phyloP scores from a whole-genome alignment of 106 monocot species.

The Platanthera guangdongensis region DNA sequence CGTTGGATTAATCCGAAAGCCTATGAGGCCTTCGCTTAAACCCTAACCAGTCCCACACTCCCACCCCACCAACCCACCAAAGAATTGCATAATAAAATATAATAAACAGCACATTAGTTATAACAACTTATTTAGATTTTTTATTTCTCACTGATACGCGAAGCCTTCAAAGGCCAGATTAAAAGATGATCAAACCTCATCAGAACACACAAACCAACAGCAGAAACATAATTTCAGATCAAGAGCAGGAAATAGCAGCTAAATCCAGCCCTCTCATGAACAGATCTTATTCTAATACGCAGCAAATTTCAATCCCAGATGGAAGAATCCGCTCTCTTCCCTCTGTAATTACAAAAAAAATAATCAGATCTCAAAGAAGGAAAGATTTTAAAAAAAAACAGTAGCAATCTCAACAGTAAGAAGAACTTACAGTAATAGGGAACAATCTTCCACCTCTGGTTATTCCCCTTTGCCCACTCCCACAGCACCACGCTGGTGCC shows the following conservation, averaged over 20 bases:
- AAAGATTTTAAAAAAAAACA: background rate
- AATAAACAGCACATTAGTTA: background rate
- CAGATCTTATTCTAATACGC: background rate
- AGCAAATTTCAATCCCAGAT: background rate
- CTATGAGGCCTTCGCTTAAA: too few species aligned
- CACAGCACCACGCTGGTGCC: constrained; percentile 43
- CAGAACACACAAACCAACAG: background rate
- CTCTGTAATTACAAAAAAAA: background rate
- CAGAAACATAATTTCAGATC: background rate
- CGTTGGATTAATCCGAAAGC: too few species aligned
- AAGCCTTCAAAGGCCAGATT: background rate
- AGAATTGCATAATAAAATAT: too few species aligned
- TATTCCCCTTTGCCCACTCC: constrained; percentile 45
- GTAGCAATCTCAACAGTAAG: background rate
- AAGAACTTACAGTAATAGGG: constrained; percentile 16
- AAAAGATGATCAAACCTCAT: background rate
- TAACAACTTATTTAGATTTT: background rate
- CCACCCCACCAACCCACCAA: too few species aligned
- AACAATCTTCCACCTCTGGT: constrained; percentile 52
- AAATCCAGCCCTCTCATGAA: background rate
- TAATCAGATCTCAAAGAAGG: background rate
- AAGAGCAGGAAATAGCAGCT: background rate
- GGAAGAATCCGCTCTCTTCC: background rate
- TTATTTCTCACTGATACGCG: background rate
- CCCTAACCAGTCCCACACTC: too few species aligned